Base-by-base conservation (phyloP, 2,329 filamentous ascomycete species). In the Fusarium illudens region DNA sequence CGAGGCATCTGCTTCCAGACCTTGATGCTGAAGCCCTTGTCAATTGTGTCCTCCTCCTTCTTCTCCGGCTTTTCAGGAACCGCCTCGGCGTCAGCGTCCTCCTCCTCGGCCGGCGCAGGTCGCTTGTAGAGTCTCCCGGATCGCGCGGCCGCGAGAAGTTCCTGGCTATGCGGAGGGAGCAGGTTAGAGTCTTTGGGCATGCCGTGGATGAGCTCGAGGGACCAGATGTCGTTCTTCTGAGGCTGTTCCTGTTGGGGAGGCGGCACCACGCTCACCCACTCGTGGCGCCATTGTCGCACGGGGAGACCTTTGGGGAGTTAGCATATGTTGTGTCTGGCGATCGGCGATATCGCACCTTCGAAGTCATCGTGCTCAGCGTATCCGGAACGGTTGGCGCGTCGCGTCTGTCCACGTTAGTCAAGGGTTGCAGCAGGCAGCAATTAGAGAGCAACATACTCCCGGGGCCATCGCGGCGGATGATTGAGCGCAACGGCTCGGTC, bases 151-250 rank as follows among this genome's bases (percentile, higher is more conserved):
- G 92, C 90, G 13, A 97, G 84, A 6, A 97, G 85, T 68, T 94
- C 92, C 74, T 96, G 92, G 55, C 91, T 95, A 76, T 94, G 91
- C 1, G 90, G 86, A 0, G 92, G 87, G 10, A 97, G 83, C 30
- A 97, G 84, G 60, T 91, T 87, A 29, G 89, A 92, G 76, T 97
- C 95, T 73, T 92, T 92, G 36, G 95, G 95, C 92, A 97, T 95
- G 44, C 87, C 88, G 67, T 87, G 84, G 4, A 92, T 90, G 17
- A 93, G 85, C 75, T 97, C 94, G 49, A 84, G 75, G n/a, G 89
- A 90, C 87, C 91, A 95, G 54, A 87, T 83, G 76, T 91, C 87
- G 73, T 89, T 88, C 70, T 85, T 85, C 65, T 89, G 84, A 30
- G 81, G 83, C 27, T 85, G 88, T 71, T 94, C 91, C 65, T 88